Percentiles rank a stretch among this genome's conserved stretches.
Evolutionary conservation across 495 filamentous ascomycete genomes (phyloP).

Genomic region (Rhypophila decipiens): DNA sequence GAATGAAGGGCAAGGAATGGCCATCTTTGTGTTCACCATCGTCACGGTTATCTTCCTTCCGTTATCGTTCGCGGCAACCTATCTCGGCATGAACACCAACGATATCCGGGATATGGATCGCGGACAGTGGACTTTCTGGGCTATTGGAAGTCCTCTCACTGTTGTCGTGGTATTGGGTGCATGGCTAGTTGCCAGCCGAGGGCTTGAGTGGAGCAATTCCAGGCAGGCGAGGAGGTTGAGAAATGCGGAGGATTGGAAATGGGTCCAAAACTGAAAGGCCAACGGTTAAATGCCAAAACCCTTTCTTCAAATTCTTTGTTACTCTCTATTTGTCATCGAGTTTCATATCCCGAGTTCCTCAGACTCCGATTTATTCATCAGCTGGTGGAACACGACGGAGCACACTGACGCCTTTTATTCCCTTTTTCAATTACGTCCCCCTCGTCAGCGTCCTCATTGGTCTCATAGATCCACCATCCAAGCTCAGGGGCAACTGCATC

Average conservation of each 20-base stretch:
- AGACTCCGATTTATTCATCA: too few species aligned
- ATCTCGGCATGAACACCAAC: not conserved
- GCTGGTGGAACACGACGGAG: too few species aligned
- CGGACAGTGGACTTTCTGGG: not conserved
- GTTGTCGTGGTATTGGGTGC: not conserved
- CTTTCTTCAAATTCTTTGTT: too few species aligned
- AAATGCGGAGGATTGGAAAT: not conserved
- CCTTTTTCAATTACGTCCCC: too few species aligned
- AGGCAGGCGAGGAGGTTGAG: not conserved
- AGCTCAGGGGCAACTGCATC: too few species aligned
- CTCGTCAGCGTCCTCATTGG: too few species aligned
- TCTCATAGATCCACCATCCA: too few species aligned
- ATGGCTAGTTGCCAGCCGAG: not conserved
- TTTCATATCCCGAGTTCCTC: too few species aligned
- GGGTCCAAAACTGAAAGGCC: too few species aligned
- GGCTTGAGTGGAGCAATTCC: not conserved
- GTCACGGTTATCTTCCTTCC: not conserved
- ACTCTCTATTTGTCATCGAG: too few species aligned
- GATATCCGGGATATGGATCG: not conserved
- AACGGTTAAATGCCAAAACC: too few species aligned
- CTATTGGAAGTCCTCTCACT: not conserved
- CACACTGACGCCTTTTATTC: too few species aligned
- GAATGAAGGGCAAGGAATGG: not conserved
- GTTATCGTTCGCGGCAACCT: not conserved
- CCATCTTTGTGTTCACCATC: not conserved